Percentiles rank a stretch among this genome's conserved stretches.
Conservation (phyloP, 176 grass and related monocot genomes). For the Aegilops speltoides region DNA sequence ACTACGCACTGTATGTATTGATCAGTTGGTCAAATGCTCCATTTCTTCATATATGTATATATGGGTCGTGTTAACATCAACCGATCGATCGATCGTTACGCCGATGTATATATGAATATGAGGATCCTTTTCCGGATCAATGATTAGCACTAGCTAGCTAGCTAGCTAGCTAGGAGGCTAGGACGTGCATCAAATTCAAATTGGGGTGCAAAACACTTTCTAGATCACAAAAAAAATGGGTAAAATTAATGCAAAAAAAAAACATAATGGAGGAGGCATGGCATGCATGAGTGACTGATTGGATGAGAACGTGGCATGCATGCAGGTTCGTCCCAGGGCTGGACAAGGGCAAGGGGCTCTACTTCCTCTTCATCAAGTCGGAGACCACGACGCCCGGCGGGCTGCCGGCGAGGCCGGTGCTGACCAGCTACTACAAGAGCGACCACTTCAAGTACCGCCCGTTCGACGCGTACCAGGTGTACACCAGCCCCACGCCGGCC, state of each 20-base stretch:
- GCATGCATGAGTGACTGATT: neutral
- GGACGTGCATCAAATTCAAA: neutral
- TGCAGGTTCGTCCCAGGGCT: constrained; percentile 75
- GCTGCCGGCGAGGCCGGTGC: constrained; percentile 71
- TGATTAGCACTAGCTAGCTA: neutral
- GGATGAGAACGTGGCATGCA: neutral
- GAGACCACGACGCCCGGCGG: constrained; percentile 86
- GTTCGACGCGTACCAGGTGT: constrained; percentile 75
- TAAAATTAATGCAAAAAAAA: too few relatives aligned
- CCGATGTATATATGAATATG: neutral
- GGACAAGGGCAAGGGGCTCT: constrained; percentile 93
- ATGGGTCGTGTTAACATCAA: neutral
- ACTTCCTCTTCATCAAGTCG: constrained; percentile 95
- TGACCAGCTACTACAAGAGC: constrained; percentile 99
- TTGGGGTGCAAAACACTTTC: neutral
- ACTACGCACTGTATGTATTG: constrained; percentile 3
- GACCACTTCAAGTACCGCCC: constrained; percentile 80
- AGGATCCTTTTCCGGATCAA: neutral
- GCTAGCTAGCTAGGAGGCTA: neutral
- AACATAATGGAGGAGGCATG: neutral
- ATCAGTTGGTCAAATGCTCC: constrained; percentile 8
- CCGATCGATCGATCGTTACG: neutral
- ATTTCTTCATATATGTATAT: neutral
- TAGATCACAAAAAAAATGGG: neutral
- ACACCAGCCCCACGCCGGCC: constrained; percentile 88